Evolutionary conservation across 129 eudicot genomes (phyloP), one percentile per base, ranked within the genome.

Genomic region (Heracleum sosnowskyi): DNA sequence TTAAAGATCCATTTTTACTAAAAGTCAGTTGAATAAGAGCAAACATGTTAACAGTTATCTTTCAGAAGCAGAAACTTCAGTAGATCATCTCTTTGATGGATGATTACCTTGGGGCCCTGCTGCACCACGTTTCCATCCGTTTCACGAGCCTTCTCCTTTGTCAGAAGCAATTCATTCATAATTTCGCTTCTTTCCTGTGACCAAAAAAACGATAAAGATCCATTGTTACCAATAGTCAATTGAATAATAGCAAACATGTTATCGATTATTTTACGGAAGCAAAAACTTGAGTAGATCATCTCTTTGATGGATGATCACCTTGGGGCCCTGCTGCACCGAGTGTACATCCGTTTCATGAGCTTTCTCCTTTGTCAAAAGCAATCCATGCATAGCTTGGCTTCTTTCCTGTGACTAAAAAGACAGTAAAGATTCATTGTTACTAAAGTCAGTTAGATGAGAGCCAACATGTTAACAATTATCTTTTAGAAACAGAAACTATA

Each of bases 331-430:
- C 62, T 88, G 97, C 77, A 93, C 97, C 15, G 90, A 88, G 82
- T 94, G 91, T 73, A 94, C 87, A 78, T 94, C 96, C 96, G 88
- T 88, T 42, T 74, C 92, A 84, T 91, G 97, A 37, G 96, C 97
- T 82, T 90, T 91, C 71, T 85, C 97, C 87, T 91, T 86, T 91
- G 86, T 88, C 10, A 84, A 76, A 51, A 88, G 83, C 86, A 94
- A 81, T 63, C 81, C 90, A 81, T 2, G 16, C 47, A 80, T 84
- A 90, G 7, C 69, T 71, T 73, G 16, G 16, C 47, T 22, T 12
- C 47, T 44, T 60, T 60, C 33, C 68, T 10, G 68, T n/a, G 68
- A 9, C 68, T 24, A 57, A 10, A 60, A 24, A 60, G 33, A 60
- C 34, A 60, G 33, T 26, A 60, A 60, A 60, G 33, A 60, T 97